Evolutionary conservation across 1,284 basidiomycete genomes (phyloP).

Genomic region (Pseudozyma tsukubaensis): DNA sequence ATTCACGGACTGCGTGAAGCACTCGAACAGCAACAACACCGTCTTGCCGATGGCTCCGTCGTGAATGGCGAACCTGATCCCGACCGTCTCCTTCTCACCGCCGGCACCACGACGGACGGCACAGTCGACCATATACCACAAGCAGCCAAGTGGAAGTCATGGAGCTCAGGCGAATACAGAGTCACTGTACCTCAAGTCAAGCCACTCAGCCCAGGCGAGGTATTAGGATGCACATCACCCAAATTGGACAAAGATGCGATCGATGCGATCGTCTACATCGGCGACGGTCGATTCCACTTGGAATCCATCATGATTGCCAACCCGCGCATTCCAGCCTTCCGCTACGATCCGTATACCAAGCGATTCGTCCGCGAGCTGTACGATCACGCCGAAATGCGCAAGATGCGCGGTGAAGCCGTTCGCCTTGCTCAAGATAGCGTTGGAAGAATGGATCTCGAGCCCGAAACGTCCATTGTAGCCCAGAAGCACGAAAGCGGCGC

Average conservation of each 20-base stretch:
- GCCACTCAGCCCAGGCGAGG: slow-evolving; percentile 94
- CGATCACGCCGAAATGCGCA: slow-evolving; percentile 86
- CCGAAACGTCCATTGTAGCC: slow-evolving; percentile 21
- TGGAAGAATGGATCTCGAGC: slow-evolving; percentile 39
- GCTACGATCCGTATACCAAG: slow-evolving; percentile 98
- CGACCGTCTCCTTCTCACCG: slow-evolving; percentile 40
- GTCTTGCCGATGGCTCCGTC: slow-evolving; percentile 34
- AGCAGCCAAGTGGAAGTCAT: slow-evolving; percentile 43
- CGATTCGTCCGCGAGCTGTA: slow-evolving; percentile 94
- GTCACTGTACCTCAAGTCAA: slow-evolving; percentile 83
- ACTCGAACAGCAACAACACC: slow-evolving; percentile 46
- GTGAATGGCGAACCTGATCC: slow-evolving; percentile 15
- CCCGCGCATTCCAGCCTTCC: slow-evolving; percentile 92
- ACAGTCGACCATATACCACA: slow-evolving; percentile 41
- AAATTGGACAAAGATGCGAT: slow-evolving; percentile 70
- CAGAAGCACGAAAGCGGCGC: slow-evolving; percentile 25
- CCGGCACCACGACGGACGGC: slow-evolving; percentile 16
- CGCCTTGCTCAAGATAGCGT: slow-evolving; percentile 65
- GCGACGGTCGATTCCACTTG: slow-evolving; percentile 97
- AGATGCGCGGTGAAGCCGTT: slow-evolving; percentile 79
- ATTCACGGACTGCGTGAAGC: slow-evolving; percentile 59
- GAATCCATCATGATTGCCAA: slow-evolving; percentile 99
- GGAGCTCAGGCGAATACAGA: slow-evolving; percentile 49
- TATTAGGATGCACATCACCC: slow-evolving; percentile 96
- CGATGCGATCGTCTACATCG: slow-evolving; percentile 77